Conservation (phyloP, 495 filamentous ascomycete genomes). For the Penicillium silybi region DNA sequence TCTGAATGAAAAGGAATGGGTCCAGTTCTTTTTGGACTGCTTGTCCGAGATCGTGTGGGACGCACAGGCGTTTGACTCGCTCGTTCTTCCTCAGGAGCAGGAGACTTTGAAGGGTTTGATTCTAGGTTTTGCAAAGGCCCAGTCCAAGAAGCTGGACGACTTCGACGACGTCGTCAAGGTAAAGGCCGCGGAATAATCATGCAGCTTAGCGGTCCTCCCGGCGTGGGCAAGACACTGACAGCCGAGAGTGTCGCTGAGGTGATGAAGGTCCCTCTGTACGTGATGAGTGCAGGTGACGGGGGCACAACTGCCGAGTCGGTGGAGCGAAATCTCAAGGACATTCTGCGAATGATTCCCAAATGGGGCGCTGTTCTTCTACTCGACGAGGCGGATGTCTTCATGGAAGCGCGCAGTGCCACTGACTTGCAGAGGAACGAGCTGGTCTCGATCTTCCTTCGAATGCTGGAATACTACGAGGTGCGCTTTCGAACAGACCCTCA, state of each 20-base stretch:
- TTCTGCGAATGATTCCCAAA: slow-evolving; percentile 45
- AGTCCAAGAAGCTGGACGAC: slow-evolving; percentile 19
- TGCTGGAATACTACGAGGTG: slow-evolving; percentile 50
- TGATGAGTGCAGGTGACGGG: slow-evolving; percentile 54
- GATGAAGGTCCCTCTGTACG: slow-evolving; percentile 28
- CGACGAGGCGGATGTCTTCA: slow-evolving; percentile 47
- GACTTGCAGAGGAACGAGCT: slow-evolving; percentile 40
- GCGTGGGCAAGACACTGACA: slow-evolving; percentile 42
- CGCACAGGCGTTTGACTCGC: slow-evolving; percentile 48
- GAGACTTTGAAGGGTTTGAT: slow-evolving; percentile 28
- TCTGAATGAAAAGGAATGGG: slow-evolving; percentile 38
- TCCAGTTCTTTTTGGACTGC: slow-evolving; percentile 35
- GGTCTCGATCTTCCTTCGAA: slow-evolving; percentile 48
- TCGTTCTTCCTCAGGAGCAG: slow-evolving; percentile 42
- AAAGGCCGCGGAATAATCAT: slow-evolving; percentile 37
- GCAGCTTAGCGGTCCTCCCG: slow-evolving; percentile 39
- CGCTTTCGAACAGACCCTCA: slow-evolving; percentile 5
- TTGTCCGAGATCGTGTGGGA: slow-evolving; percentile 49
- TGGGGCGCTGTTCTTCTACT: slow-evolving; percentile 48
- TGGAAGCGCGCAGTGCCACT: slow-evolving; percentile 32
- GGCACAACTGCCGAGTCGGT: slow-evolving; percentile 46
- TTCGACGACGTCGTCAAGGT: slow-evolving; percentile 31
- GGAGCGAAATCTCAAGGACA: slow-evolving; percentile 45
- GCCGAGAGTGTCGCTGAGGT: slow-evolving; percentile 35
- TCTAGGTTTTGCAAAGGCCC: slow-evolving; percentile 27